Percentiles rank a stretch among this genome's conserved stretches.
These are phyloP conservation scores for Neonectria ditissima DNA, from an alignment of 2,329 filamentous ascomycete genomes.

Conservation along the genomic window DNA sequence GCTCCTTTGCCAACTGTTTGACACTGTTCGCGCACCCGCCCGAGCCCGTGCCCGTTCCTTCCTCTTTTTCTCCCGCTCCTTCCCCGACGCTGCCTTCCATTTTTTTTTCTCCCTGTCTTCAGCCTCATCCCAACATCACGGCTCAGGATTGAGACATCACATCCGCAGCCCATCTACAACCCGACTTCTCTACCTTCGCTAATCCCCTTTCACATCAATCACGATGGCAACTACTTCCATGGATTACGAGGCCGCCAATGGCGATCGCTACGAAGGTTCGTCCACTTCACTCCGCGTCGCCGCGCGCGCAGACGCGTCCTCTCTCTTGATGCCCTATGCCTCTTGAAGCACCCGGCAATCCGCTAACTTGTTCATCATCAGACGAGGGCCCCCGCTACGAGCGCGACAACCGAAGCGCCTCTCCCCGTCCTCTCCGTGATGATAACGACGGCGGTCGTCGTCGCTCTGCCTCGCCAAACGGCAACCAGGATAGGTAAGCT, in stretches of 20 bases:
- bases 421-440: conserved; percentile 70
- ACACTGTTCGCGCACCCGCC: conserved; percentile 31
- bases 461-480: conserved; percentile 71
- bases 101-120: conserved; percentile 42
- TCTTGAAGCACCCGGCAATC: conserved; percentile 4
- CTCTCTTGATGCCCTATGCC: not conserved
- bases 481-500: conserved; percentile 54
- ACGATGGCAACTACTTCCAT: conserved; percentile 74
- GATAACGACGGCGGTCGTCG: conserved; percentile 70
- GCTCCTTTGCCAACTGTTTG: conserved; percentile 26
- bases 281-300: conserved; percentile 25
- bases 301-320: conserved; percentile 35
- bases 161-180: conserved; percentile 35
- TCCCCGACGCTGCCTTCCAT: conserved; percentile 38
- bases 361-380: conserved; percentile 46
- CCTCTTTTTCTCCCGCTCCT: conserved; percentile 36
- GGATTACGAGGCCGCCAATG: conserved; percentile 77
- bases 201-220: conserved; percentile 30
- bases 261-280: conserved; percentile 75
- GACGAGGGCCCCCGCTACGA: conserved; percentile 75
- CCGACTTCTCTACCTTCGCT: conserved; percentile 15
- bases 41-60: conserved; percentile 39
- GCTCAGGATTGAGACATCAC: conserved; percentile 43
- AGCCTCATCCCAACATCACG: conserved; percentile 41
- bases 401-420: conserved; percentile 74